Base-by-base conservation (phyloP, 164 flowering plant species). In the Piper betle region DNA sequence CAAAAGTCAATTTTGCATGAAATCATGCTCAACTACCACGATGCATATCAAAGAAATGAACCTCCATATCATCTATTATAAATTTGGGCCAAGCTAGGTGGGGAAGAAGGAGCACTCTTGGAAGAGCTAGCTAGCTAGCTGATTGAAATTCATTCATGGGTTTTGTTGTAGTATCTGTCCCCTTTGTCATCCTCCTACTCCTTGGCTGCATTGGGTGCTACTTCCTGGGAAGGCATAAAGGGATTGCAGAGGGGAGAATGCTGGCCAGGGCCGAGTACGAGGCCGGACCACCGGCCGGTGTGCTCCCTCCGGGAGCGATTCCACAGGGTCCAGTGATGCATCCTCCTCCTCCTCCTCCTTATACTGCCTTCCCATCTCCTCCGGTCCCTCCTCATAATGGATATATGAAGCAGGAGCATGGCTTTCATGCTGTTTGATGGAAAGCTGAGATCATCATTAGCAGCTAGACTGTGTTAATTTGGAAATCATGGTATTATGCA, bases 371-470 rank as follows among this genome's bases (percentile, higher is more conserved):
- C 20, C 64, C 55, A n/a, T 61, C 55, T 37, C 64, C 64, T n/a
- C 57, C 43, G 5, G 16, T 37, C 11, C 39, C 5, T 16, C 57
- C 64, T 39, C 64, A 62, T 37, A 55, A 55, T 50, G 53, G n/a
- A 8, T 53, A 62, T 43, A 62, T 38, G 25, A 62, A 62, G 57
- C 64, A 62, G 39, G 64, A 19, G n/a, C 52, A 62, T 62, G 64
- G 39, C 6, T 15, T 25, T 15, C 16, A 33, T 38, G 38, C 11
- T 6, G 40, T 50, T 53, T 17, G 53, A 62, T 52, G 42, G 3
- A 46, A 17, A 11, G 19, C 10, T 6, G 19, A 55, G 18, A 6
- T 20, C 25, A 55, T 25, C 55, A 17, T 8, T 53, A 6, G n/a
- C 2, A 4, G 13, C 20, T 25, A 17, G 55, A 8, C 3, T 18